phyloP scores from a whole-genome alignment of 2,329 filamentous ascomycete genomes.

The Aspergillus floridensis region DNA sequence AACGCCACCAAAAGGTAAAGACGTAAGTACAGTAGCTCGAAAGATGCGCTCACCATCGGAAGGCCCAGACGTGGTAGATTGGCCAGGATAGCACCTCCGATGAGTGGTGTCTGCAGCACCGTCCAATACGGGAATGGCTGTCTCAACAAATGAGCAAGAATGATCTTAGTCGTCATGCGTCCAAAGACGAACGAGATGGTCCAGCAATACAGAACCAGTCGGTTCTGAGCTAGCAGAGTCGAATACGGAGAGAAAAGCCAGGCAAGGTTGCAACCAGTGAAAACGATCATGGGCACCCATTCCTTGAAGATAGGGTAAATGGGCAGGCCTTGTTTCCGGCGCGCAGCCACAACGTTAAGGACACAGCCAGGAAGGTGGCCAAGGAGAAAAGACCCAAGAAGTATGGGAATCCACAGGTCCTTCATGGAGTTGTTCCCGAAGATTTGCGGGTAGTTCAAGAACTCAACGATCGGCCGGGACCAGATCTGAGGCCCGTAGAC shows the following conservation, averaged over 20 bases:
- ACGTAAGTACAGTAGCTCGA: constrained; percentile 79
- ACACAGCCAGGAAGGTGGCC: constrained; percentile 87
- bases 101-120: constrained; percentile 78
- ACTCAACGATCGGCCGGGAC: constrained; percentile 69
- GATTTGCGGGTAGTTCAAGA: constrained; percentile 62
- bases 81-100: constrained; percentile 77
- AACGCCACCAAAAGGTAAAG: constrained; percentile 79
- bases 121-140: constrained; percentile 98
- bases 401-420: constrained; percentile 80
- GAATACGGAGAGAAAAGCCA: constrained; percentile 94
- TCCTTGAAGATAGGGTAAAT: constrained; percentile 83
- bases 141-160: constrained; percentile 86
- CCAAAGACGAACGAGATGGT: constrained; percentile 98
- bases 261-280: constrained; percentile 68
- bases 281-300: constrained; percentile 88
- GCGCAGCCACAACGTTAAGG: constrained; percentile 75
- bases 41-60: constrained; percentile 59
- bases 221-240: constrained; percentile 75
- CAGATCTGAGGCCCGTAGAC: constrained; percentile 86
- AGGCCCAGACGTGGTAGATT: constrained; percentile 80
- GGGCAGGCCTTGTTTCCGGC: constrained; percentile 68
- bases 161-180: constrained; percentile 98
- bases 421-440: constrained; percentile 73
- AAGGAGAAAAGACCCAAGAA: constrained; percentile 63
- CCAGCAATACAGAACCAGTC: constrained; percentile 85